phyloP scores from a whole-genome alignment of 2,329 filamentous ascomycete genomes.

The Chalaropsis thielavioides region DNA sequence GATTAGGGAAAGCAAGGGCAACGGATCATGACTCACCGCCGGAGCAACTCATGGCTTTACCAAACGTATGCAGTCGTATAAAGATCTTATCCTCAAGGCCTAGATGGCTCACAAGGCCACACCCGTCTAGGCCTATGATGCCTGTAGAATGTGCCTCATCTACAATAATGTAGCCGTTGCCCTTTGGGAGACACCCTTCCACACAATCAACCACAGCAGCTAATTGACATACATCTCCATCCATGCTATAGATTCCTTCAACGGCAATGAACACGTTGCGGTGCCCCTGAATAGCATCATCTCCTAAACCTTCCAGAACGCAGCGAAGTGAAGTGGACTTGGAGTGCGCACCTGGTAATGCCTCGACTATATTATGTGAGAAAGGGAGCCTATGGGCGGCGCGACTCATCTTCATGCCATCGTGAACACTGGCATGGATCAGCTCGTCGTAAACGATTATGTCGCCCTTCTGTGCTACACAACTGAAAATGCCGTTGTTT shows the following conservation, averaged over 20 bases:
- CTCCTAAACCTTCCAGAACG: conserved; percentile 24
- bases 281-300: conserved; percentile 25
- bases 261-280: conserved; percentile 52
- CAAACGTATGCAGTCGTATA: conserved; percentile 49
- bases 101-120: conserved; percentile 43
- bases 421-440: conserved; percentile 65
- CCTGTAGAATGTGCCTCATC: conserved; percentile 57
- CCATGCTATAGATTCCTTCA: conserved; percentile 70
- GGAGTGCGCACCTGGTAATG: conserved; percentile 3
- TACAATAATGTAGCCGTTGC: conserved; percentile 48
- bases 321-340: neutral
- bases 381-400: conserved; percentile 38
- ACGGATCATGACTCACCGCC: conserved; percentile 40
- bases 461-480: conserved; percentile 45
- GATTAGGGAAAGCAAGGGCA: neutral
- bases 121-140: conserved; percentile 39
- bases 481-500: conserved; percentile 48
- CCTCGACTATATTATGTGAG: conserved; percentile 38
- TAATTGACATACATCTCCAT: conserved; percentile 58
- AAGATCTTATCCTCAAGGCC: conserved; percentile 42
- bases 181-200: conserved; percentile 37
- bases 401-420: conserved; percentile 56
- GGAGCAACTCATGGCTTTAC: conserved; percentile 52
- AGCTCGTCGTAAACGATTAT: conserved; percentile 57
- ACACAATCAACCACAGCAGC: conserved; percentile 43